Conservation (phyloP, 768 basidiomycete species). For the Agrocybe pediades region DNA sequence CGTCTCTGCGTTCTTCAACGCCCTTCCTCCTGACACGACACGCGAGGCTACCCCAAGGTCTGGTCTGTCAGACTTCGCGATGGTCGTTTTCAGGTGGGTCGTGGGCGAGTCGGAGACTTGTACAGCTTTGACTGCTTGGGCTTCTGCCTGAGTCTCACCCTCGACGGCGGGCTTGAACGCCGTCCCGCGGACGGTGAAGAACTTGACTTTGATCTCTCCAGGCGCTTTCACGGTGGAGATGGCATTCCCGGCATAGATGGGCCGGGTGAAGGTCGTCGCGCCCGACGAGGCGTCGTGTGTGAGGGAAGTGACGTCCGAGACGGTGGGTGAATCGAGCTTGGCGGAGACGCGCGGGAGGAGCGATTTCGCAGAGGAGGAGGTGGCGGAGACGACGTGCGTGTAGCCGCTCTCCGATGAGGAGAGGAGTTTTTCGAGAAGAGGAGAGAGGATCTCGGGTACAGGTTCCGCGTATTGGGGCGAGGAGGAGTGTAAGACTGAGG, state of each 20-base stretch:
- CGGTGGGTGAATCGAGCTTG: conserved; percentile 82
- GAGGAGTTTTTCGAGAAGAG: conserved; percentile 77
- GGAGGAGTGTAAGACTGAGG: conserved; percentile 66
- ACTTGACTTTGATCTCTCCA: conserved; percentile 79
- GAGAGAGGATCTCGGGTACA: conserved; percentile 79
- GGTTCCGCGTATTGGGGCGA: conserved; percentile 69
- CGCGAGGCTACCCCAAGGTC: conserved; percentile 86
- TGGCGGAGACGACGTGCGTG: conserved; percentile 92
- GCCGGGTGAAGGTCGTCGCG: conserved; percentile 85
- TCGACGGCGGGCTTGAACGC: conserved; percentile 74
- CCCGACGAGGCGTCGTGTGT: conserved; percentile 70
- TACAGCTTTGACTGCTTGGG: conserved; percentile 64
- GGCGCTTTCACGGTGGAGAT: conserved; percentile 88
- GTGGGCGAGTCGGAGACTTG: conserved; percentile 58
- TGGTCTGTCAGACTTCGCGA: conserved; percentile 90
- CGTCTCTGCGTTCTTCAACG: conserved; percentile 92
- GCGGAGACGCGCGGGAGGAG: conserved; percentile 93
- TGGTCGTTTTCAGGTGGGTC: conserved; percentile 68
- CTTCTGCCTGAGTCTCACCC: conserved; percentile 56
- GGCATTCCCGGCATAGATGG: conserved; percentile 98
- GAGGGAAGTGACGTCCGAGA: conserved; percentile 88
- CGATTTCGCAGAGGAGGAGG: conserved; percentile 91
- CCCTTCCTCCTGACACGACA: conserved; percentile 94
- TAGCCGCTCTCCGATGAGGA: conserved; percentile 52
- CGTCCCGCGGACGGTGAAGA: conserved; percentile 93